Conservation (phyloP, 2,329 filamentous ascomycete genomes). For the Colletotrichum brevisporum region DNA sequence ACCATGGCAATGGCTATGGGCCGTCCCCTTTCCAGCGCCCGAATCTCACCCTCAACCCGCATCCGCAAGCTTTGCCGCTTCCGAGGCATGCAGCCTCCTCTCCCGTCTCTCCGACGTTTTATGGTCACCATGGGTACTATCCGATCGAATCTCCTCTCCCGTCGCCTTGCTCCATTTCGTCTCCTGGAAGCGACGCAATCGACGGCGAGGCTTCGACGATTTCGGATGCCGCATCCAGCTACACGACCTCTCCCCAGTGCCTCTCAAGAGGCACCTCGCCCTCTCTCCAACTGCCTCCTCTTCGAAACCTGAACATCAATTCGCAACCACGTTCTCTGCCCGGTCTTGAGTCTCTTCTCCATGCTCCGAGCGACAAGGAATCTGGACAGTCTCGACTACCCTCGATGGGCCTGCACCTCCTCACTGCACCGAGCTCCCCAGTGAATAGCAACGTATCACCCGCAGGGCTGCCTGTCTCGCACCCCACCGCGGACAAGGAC, state of each 20-base stretch:
- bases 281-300: slow-evolving; percentile 59
- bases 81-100: slow-evolving; percentile 39
- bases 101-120: slow-evolving; percentile 38
- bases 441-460: slow-evolving; percentile 25
- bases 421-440: slow-evolving; percentile 54
- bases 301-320: slow-evolving; percentile 42
- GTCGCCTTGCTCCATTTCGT: slow-evolving; percentile 57
- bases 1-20: too few species aligned
- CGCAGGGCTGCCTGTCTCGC: slow-evolving; percentile 36
- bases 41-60: slow-evolving; percentile 48
- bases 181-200: slow-evolving; percentile 68
- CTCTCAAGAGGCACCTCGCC: slow-evolving; percentile 52
- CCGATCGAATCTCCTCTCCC: slow-evolving; percentile 52
- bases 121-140: slow-evolving; percentile 42
- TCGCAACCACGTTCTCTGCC: slow-evolving; percentile 46
- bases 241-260: slow-evolving; percentile 70
- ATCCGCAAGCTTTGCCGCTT: slow-evolving; percentile 37
- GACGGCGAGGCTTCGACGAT: slow-evolving; percentile 78
- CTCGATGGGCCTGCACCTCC: slow-evolving; percentile 42
- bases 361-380: slow-evolving; percentile 37
- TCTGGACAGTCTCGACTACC: slow-evolving; percentile 10
- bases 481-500: slow-evolving; percentile 41
- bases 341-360: slow-evolving; percentile 44
- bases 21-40: slow-evolving; percentile 40
- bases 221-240: slow-evolving; percentile 77